Conservation (phyloP, 129 eudicot species). For the Saposhnikovia divaricata region DNA sequence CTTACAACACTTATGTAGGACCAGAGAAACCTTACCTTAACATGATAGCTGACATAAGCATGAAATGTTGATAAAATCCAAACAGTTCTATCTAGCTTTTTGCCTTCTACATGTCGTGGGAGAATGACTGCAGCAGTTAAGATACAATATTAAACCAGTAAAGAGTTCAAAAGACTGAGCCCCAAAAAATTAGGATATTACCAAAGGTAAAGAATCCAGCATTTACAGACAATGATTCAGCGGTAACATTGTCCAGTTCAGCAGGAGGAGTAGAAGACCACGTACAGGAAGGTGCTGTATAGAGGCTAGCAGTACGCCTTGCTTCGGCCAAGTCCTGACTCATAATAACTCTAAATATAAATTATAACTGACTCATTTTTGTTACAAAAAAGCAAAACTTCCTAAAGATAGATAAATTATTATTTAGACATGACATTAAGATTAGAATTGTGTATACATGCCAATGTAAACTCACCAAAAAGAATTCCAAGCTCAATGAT, state of each 20-base stretch:
- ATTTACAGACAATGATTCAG: slow-evolving; percentile 70
- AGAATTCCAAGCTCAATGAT: not conserved
- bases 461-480: not conserved
- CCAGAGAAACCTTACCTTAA: slow-evolving; percentile 51
- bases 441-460: not conserved
- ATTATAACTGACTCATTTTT: not conserved
- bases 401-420: not conserved
- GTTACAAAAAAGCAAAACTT: not conserved
- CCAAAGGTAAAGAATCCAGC: slow-evolving; percentile 96
- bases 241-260: slow-evolving; percentile 61
- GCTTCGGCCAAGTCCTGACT: slow-evolving; percentile 89
- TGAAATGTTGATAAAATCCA: slow-evolving; percentile 90
- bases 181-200: slow-evolving; percentile 14
- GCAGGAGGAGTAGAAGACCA: slow-evolving; percentile 86
- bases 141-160: not conserved
- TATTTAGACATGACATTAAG: not conserved
- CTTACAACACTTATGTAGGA: not conserved
- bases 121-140: slow-evolving; percentile 49
- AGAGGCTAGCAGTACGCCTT: slow-evolving; percentile 67
- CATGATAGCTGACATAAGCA: slow-evolving; percentile 93
- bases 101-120: slow-evolving; percentile 89
- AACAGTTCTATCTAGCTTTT: slow-evolving; percentile 82
- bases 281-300: slow-evolving; percentile 72
- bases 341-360: not conserved
- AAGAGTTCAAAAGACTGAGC: slow-evolving; percentile 7